Evolutionary conservation across 495 filamentous ascomycete genomes (phyloP), one percentile per base, ranked within the genome.

Genomic region (Penicillium dipodomyicola): DNA sequence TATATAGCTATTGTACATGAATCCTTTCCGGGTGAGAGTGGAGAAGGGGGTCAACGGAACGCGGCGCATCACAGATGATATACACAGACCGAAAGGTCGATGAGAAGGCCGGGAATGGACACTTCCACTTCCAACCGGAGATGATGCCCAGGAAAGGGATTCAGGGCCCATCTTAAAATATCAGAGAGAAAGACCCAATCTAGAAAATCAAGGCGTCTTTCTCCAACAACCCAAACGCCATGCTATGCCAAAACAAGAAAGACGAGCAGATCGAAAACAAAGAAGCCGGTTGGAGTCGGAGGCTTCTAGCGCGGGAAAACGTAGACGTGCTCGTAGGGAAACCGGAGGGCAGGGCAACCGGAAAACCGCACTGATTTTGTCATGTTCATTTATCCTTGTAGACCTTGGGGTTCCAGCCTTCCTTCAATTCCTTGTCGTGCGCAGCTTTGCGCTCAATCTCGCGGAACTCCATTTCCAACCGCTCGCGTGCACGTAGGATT

Each of bases 381-480:
- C 17, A 15, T 29, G 10, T 58, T 78, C 72, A 90, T 81, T 85
- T 79, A 67, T 96, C 91, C 77, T 95, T 95, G 67, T 91, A 96
- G 25, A 97, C 73, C 84, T 96, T 97, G 51, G 94, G 94, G 57
- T 90, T 96, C 86, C 89, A 97, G 6, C 92, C 92, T 57, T 89
- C 87, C 60, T 85, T 83, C 58, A 89, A 42, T 73, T 95, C 90
- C 59, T 87, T 84, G 58, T 87, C 84, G 47, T 71, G 70, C 50
- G 79, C 73, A 14, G 69, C 69, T 57, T 72, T 68, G 61, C 75
- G 76, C 61, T 78, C 77, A 11, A 77, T 79, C 57, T 79, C 66
- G 46, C 75, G 71, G 32, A 80, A 63, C 72, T 97, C 94, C 64
- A 87, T 79, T 75, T 97, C 94, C 77, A 97, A 88, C 58, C 94